These are phyloP conservation scores for Yamadazyma atmosphaerica DNA, from an alignment of 1,139 yeast species.

Conservation along the genomic window DNA sequence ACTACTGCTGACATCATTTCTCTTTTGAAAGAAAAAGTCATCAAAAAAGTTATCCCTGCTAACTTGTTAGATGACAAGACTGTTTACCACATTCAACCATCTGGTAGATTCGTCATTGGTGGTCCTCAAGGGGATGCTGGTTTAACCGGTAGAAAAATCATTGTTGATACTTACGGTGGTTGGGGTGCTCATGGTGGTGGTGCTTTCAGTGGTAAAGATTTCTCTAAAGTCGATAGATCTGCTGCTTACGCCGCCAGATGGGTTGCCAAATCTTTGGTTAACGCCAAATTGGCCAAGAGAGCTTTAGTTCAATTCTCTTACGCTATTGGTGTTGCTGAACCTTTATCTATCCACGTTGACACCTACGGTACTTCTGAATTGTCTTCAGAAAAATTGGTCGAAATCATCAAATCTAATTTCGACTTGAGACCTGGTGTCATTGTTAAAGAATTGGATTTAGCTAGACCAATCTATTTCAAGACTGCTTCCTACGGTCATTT, in stretches of 20 bases:
- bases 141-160: constrained; percentile 98
- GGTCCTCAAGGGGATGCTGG: constrained; percentile 99
- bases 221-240: constrained; percentile 99
- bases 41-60: constrained; percentile 91
- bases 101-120: constrained; percentile 99
- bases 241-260: constrained; percentile 99
- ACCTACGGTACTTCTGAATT: constrained; percentile 95
- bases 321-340: constrained; percentile 99
- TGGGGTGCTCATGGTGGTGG: constrained; percentile 99
- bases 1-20: constrained; percentile 87
- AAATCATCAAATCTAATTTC: constrained; percentile 87
- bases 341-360: constrained; percentile 95
- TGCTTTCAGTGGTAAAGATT: constrained; percentile 99
- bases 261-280: constrained; percentile 97
- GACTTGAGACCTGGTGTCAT: constrained; percentile 99
- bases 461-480: constrained; percentile 98
- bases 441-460: constrained; percentile 94
- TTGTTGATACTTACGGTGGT: constrained; percentile 99
- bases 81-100: constrained; percentile 97
- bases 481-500: constrained; percentile 99
- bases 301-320: constrained; percentile 97
- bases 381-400: constrained; percentile 86
- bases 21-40: constrained; percentile 73
- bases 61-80: constrained; percentile 92
- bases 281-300: constrained; percentile 95